Evolutionary conservation across 768 basidiomycete species (phyloP), one percentile per base, ranked within the genome.

Genomic region (Megacollybia marginata): DNA sequence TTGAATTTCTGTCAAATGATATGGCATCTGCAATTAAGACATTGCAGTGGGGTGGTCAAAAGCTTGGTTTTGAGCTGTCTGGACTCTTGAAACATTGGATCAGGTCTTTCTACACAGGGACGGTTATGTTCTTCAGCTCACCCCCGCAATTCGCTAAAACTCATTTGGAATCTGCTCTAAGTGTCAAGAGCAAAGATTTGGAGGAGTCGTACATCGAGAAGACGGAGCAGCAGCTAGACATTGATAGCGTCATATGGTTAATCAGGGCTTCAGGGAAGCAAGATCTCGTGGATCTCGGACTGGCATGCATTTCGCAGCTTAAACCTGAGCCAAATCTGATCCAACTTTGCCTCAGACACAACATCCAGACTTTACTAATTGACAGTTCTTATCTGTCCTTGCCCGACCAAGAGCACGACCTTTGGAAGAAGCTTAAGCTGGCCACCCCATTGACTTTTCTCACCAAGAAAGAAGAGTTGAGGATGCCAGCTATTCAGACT

Each of bases 301-400:
- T 47, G 11, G 33, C 23, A 4, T 47, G 31, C 46, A 4, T 35
- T 12, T 47, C 31, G n/a, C 46, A 47, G 23, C 48, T 56, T 20
- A 38, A 33, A 5, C 32, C 49, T 32, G 53, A 53, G 11, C 33
- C 47, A 23, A 43, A 54, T 34, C 47, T 56, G 50, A 35, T 54
- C 19, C 19, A 48, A 19, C 45, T 35, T 42, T 48, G 53, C 20
- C 50, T 52, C 23, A 42, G 31, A n/a, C 44, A 49, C 44, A 49
- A 56, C 49, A 49, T 47, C n/a, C 20, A 53, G 40, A 52, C 50
- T 11, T 46, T 54, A 20, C 32, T 56, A 9, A 51, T 49, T 5
- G 50, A 56, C 16, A 34, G 46, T 20, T 52, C 53, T 8, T 42
- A 16, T 47, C 42, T 54, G 9, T 53, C 53, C 20, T 35, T 56